Evolutionary conservation across 495 filamentous ascomycete species (phyloP).

Genomic region (Rusavskia elegans): DNA sequence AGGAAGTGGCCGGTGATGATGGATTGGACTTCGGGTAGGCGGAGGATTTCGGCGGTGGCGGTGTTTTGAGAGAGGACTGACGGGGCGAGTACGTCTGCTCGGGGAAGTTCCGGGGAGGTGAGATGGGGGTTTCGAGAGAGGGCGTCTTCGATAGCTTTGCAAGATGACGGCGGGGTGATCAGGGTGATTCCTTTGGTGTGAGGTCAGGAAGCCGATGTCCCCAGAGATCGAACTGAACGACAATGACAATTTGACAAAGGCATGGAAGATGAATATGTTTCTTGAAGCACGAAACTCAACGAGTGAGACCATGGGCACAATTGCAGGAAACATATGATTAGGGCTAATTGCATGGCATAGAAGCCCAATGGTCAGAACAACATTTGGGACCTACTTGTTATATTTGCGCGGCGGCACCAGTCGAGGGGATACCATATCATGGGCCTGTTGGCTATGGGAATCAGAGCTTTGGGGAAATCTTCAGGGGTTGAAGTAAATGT

Average conservation of each 20-base stretch:
- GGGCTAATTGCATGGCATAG: too few species aligned
- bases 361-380: background rate
- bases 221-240: background rate
- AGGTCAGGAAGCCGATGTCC: background rate
- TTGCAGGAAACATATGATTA: too few species aligned
- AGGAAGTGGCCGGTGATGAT: slow-evolving; percentile 72
- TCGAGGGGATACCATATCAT: slow-evolving; percentile 95
- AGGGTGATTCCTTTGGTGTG: slow-evolving; percentile 54
- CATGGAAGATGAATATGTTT: too few species aligned
- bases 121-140: slow-evolving; percentile 76
- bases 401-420: slow-evolving; percentile 73
- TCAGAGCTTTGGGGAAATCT: slow-evolving; percentile 76
- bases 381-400: slow-evolving; percentile 42
- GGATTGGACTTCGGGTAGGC: slow-evolving; percentile 53
- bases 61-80: slow-evolving; percentile 56
- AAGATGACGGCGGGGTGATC: slow-evolving; percentile 62
- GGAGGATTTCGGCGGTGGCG: slow-evolving; percentile 80
- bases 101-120: slow-evolving; percentile 61
- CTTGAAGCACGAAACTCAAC: too few species aligned
- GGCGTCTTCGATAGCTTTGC: slow-evolving; percentile 55
- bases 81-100: slow-evolving; percentile 60
- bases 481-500: slow-evolving; percentile 85
- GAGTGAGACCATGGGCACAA: too few species aligned
- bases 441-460: slow-evolving; percentile 85
- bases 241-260: background rate